Conservation (phyloP, 495 filamentous ascomycete species). For the Friedmanniomyces simplex region DNA sequence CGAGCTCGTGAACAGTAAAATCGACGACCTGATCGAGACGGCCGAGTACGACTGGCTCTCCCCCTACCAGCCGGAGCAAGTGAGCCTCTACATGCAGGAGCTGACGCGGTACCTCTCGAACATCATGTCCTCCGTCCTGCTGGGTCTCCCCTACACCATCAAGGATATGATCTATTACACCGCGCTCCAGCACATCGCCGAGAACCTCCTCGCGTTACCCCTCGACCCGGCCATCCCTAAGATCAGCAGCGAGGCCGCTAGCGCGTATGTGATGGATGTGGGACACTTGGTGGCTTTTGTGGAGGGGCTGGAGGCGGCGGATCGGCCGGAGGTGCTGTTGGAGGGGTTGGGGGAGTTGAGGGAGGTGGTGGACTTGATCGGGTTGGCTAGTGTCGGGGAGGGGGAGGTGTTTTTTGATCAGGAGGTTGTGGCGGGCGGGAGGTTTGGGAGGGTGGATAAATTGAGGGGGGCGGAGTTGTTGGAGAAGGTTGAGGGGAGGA, state of each 20-base stretch:
- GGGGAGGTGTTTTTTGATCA: conserved; percentile 86
- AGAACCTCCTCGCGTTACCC: conserved; percentile 61
- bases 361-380: conserved; percentile 81
- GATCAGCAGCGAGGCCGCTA: conserved; percentile 80
- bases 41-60: conserved; percentile 88
- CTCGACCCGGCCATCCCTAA: conserved; percentile 65
- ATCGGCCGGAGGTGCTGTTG: conserved; percentile 47
- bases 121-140: conserved; percentile 88
- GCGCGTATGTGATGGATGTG: conserved; percentile 71
- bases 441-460: conserved; percentile 86
- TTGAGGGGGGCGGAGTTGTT: conserved; percentile 74
- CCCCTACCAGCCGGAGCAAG: conserved; percentile 32
- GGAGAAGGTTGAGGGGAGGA: conserved; percentile 53
- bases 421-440: conserved; percentile 70
- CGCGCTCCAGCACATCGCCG: conserved; percentile 79
- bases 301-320: conserved; percentile 43
- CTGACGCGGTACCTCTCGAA: conserved; percentile 87
- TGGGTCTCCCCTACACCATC: conserved; percentile 85
- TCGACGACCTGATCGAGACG: conserved; percentile 92
- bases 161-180: conserved; percentile 98
- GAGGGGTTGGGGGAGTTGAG: conserved; percentile 85
- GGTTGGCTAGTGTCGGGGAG: conserved; percentile 53
- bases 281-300: conserved; percentile 76
- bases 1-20: conserved; percentile 96
- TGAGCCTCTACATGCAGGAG: conserved; percentile 88